Evolutionary conservation across 371 early-diverging fungal species (phyloP).

Genomic region (Lichtheimia ramosa): DNA sequence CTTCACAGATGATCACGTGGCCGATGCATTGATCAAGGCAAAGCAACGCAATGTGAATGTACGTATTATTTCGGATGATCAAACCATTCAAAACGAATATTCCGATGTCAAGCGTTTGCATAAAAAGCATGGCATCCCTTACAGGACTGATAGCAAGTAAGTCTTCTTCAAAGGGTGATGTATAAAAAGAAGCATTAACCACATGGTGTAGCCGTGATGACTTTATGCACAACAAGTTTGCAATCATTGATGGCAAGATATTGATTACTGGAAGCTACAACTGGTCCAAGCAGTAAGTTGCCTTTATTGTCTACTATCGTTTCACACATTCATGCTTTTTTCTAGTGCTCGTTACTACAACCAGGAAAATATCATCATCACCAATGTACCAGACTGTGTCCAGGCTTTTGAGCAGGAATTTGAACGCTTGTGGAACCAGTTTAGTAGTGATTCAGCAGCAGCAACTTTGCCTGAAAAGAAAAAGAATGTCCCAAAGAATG

Average conservation of each 20-base stretch:
- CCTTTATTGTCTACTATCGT: background rate
- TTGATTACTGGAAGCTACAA: constrained; percentile 62
- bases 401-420: constrained; percentile 54
- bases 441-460: constrained; percentile 1
- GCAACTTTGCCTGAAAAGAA: too few relatives aligned
- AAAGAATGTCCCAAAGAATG: too few relatives aligned
- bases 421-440: constrained; percentile 52
- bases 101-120: constrained; percentile 57
- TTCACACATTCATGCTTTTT: constrained; percentile 1
- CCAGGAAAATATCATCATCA: constrained; percentile 57
- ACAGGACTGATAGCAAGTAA: constrained; percentile 51
- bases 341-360: constrained; percentile 58
- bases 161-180: too few relatives aligned
- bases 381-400: constrained; percentile 52
- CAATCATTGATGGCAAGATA: constrained; percentile 44
- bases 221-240: constrained; percentile 68
- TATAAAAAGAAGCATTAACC: background rate
- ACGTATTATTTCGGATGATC: constrained; percentile 61
- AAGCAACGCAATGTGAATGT: constrained; percentile 55
- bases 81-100: constrained; percentile 58
- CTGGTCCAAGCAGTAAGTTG: constrained; percentile 58
- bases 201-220: constrained; percentile 24
- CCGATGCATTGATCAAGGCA: constrained; percentile 56
- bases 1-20: constrained; percentile 67
- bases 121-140: constrained; percentile 53